Evolutionary conservation across 495 filamentous ascomycete species (phyloP).

Genomic region (Amniculicola lignicola): DNA sequence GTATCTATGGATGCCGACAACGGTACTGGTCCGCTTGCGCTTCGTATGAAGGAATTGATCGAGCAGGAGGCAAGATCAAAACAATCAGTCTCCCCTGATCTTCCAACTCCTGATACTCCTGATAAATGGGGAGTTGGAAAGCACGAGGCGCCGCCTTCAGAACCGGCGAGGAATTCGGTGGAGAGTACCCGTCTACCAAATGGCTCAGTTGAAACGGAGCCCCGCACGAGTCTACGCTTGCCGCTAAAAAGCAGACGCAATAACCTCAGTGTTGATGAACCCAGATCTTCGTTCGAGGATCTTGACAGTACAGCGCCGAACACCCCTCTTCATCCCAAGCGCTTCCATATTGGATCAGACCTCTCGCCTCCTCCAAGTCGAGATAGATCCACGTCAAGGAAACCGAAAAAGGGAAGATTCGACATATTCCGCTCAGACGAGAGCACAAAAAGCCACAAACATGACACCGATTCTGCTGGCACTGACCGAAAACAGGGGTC

Average conservation of each 20-base stretch:
- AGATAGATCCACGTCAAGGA: constrained; percentile 19
- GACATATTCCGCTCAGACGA: constrained; percentile 37
- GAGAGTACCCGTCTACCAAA: background rate
- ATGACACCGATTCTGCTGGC: constrained; percentile 34
- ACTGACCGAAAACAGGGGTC: constrained; percentile 24
- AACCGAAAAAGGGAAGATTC: constrained; percentile 32
- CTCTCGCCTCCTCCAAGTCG: constrained; percentile 32
- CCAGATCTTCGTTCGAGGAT: constrained; percentile 34
- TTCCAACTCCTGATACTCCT: constrained; percentile 34
- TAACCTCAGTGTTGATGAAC: constrained; percentile 8
- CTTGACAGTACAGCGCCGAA: constrained; percentile 35
- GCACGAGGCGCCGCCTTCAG: background rate
- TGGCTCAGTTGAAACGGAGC: background rate
- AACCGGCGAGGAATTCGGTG: constrained; percentile 3
- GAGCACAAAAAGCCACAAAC: constrained; percentile 30
- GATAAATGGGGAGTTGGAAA: constrained; percentile 40
- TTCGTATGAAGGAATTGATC: constrained; percentile 66
- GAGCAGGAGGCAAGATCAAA: constrained; percentile 33
- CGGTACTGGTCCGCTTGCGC: constrained; percentile 58
- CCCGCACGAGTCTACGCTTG: background rate
- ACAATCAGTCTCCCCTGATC: constrained; percentile 5
- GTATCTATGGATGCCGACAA: constrained; percentile 18
- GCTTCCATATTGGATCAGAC: constrained; percentile 27
- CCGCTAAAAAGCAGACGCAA: constrained; percentile 3
- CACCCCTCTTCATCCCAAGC: constrained; percentile 23